Evolutionary conservation across 176 grass and related monocot genomes (phyloP).

Genomic region (Tillandsia fasciculata): DNA sequence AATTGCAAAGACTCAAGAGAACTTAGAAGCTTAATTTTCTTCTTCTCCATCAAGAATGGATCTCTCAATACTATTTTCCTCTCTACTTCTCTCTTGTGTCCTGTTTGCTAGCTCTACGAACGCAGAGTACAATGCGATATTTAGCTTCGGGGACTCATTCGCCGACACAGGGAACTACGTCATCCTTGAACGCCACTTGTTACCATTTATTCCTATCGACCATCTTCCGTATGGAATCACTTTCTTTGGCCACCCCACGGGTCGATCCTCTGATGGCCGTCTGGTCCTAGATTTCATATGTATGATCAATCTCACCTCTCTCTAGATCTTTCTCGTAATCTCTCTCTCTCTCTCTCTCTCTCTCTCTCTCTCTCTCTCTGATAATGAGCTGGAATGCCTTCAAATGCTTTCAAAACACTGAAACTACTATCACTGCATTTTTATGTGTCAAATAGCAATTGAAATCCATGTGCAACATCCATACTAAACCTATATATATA

Average conservation of each 20-base stretch:
- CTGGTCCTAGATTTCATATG: slow-evolving; percentile 38
- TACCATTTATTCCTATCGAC: background rate
- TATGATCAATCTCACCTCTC: background rate
- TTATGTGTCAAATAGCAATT: no score
- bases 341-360: background rate
- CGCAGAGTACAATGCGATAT: slow-evolving; percentile 23
- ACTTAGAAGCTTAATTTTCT: background rate
- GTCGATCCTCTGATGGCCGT: slow-evolving; percentile 33
- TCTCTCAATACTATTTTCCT: no score
- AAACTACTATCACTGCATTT: no score
- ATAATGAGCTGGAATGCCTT: no score
- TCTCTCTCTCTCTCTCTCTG: no score
- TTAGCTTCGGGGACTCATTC: slow-evolving; percentile 37
- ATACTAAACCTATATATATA: no score
- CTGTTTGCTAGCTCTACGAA: background rate
- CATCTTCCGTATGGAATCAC: slow-evolving; percentile 32
- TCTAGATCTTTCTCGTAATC: background rate
- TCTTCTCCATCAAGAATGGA: background rate
- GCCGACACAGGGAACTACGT: slow-evolving; percentile 37
- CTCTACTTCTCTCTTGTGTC: background rate
- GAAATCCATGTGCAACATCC: no score
- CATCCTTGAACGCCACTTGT: background rate
- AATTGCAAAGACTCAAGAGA: background rate
- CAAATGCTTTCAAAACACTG: no score
- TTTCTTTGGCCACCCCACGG: slow-evolving; percentile 32